Conservation (phyloP, 768 basidiomycete species). For the Chalciporus pseudorubinellus region DNA sequence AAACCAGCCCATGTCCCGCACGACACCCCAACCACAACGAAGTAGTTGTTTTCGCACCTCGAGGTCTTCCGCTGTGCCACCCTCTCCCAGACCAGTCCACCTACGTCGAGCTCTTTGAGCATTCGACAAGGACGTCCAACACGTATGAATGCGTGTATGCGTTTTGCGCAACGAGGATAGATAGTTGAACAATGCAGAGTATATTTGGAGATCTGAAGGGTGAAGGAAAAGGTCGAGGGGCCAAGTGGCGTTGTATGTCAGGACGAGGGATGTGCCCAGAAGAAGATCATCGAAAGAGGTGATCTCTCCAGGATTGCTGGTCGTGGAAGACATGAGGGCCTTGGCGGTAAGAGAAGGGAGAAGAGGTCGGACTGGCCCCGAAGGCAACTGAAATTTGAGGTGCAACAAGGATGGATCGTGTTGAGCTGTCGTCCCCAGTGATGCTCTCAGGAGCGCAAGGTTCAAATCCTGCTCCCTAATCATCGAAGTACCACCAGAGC, state of each 20-base stretch:
- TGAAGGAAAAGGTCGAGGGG: slow-evolving; percentile 89
- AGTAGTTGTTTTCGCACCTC: slow-evolving; percentile 62
- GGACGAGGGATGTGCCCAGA: slow-evolving; percentile 71
- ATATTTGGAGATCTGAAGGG: slow-evolving; percentile 66
- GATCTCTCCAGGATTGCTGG: slow-evolving; percentile 36
- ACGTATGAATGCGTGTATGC: slow-evolving; percentile 73
- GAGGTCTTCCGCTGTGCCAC: slow-evolving; percentile 72
- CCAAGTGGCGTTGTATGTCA: slow-evolving; percentile 77
- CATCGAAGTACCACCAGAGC: slow-evolving; percentile 63
- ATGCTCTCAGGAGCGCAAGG: slow-evolving; percentile 81
- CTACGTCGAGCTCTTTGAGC: slow-evolving; percentile 78
- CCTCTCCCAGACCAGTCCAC: slow-evolving; percentile 87
- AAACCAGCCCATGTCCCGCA: slow-evolving; percentile 90
- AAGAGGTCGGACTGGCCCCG: slow-evolving; percentile 78
- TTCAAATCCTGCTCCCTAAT: slow-evolving; percentile 91
- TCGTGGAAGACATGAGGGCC: slow-evolving; percentile 41
- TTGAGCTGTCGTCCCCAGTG: slow-evolving; percentile 84
- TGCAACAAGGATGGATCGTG: slow-evolving; percentile 74
- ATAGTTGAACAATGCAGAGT: slow-evolving; percentile 77
- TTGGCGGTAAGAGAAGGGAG: slow-evolving; percentile 63
- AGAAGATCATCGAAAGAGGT: slow-evolving; percentile 70
- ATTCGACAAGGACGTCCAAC: slow-evolving; percentile 85
- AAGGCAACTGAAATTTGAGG: slow-evolving; percentile 74
- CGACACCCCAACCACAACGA: slow-evolving; percentile 82
- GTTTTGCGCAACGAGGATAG: slow-evolving; percentile 82